A percentile compares a stretch with the other conserved stretches of the same genome.
Evolutionary conservation across 106 monocot species (phyloP).

Genomic region (Acanthochlamys bracteata): DNA sequence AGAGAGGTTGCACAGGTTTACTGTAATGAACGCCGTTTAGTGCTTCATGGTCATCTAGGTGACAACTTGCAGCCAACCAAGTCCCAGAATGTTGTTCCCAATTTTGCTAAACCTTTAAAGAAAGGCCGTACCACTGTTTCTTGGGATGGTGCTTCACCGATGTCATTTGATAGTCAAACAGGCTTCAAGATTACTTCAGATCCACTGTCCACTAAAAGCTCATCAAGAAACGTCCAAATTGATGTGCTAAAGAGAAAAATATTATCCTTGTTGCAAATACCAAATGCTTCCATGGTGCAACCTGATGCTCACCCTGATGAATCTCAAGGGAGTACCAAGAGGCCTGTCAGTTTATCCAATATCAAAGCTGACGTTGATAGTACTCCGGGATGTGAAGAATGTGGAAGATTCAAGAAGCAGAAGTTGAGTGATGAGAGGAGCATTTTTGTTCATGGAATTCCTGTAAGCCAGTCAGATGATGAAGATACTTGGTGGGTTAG

Average conservation of each 20-base stretch:
- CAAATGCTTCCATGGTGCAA: conserved; percentile 28
- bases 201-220: conserved; percentile 13
- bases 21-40: conserved; percentile 72
- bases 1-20: conserved; percentile 46
- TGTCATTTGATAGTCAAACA: conserved; percentile 14
- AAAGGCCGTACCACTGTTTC: conserved; percentile 15
- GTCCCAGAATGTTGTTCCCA: conserved; percentile 5
- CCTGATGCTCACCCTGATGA: conserved; percentile 34
- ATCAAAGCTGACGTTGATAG: conserved; percentile 46
- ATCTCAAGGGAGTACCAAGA: conserved; percentile 31
- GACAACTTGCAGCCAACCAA: conserved; percentile 15
- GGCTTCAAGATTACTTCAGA: conserved; percentile 5
- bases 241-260: conserved; percentile 54
- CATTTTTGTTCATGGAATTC: conserved; percentile 24
- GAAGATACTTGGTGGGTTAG: conserved; percentile 89
- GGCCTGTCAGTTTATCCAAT: conserved; percentile 26
- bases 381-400: conserved; percentile 59
- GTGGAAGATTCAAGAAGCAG: conserved; percentile 56
- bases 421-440: conserved; percentile 50
- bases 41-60: conserved; percentile 45
- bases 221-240: conserved; percentile 43
- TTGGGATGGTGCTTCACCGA: conserved; percentile 25
- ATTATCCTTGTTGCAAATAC: conserved; percentile 48
- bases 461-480: conserved; percentile 58
- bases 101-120: conserved; percentile 14